Evolutionary conservation across 805 yeast species (phyloP).

Genomic region (Jamesozyma lodderae): DNA sequence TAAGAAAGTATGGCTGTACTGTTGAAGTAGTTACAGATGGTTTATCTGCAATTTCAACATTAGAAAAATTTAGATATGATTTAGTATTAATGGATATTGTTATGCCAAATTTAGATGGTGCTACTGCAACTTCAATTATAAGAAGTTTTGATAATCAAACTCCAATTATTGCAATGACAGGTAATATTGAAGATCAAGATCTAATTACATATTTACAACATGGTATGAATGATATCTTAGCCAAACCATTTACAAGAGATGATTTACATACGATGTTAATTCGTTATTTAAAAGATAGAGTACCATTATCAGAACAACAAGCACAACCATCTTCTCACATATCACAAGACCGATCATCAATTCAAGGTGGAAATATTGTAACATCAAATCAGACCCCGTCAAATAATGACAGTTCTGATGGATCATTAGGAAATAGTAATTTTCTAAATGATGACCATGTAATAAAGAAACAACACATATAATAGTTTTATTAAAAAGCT

Average conservation of each 20-base stretch:
- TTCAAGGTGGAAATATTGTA: too few relatives aligned
- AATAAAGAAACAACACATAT: constrained; percentile 1
- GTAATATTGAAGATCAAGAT: constrained; percentile 77
- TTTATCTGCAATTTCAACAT: constrained; percentile 68
- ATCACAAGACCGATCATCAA: too few relatives aligned
- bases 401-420: too few relatives aligned
- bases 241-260: constrained; percentile 87
- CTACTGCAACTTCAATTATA: constrained; percentile 83
- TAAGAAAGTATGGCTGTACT: constrained; percentile 81
- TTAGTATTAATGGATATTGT: constrained; percentile 80
- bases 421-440: too few relatives aligned
- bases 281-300: constrained; percentile 52
- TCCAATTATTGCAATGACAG: constrained; percentile 92
- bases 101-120: constrained; percentile 83
- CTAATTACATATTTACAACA: constrained; percentile 70
- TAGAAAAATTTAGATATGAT: constrained; percentile 64
- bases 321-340: too few relatives aligned
- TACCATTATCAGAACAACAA: constrained; percentile 30
- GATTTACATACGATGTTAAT: constrained; percentile 72
- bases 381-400: too few relatives aligned
- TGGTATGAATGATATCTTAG: constrained; percentile 88
- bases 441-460: not conserved
- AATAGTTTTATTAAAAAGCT: too few relatives aligned
- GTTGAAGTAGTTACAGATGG: constrained; percentile 94
- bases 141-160: constrained; percentile 75